phyloP scores from a whole-genome alignment of 2,329 filamentous ascomycete species.

The Lachnellula cervina region DNA sequence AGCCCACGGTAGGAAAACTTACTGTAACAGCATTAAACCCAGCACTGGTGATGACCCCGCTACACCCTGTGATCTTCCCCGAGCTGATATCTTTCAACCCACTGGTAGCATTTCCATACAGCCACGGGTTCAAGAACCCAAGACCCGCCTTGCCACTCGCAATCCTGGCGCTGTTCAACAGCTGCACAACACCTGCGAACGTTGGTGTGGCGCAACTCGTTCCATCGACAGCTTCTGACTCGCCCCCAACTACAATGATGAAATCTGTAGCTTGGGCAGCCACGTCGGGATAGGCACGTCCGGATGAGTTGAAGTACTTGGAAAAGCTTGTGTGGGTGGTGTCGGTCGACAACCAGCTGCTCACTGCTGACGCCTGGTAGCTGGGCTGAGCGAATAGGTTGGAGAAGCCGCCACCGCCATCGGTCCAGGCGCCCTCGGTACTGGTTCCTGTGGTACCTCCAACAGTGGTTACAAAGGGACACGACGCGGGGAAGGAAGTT shows the following conservation, averaged over 20 bases:
- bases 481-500: slow-evolving; percentile 44
- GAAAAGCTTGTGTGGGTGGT: slow-evolving; percentile 40
- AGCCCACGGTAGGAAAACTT: slow-evolving; percentile 1
- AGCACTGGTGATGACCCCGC: slow-evolving; percentile 18
- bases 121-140: slow-evolving; percentile 42
- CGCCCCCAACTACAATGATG: slow-evolving; percentile 33
- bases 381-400: slow-evolving; percentile 38
- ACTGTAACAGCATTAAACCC: slow-evolving; percentile 22
- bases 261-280: slow-evolving; percentile 56
- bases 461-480: slow-evolving; percentile 48
- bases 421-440: slow-evolving; percentile 24
- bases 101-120: slow-evolving; percentile 34
- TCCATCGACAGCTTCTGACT: slow-evolving; percentile 39
- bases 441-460: slow-evolving; percentile 33
- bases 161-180: slow-evolving; percentile 59
- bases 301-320: slow-evolving; percentile 42
- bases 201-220: slow-evolving; percentile 53
- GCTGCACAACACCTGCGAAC: slow-evolving; percentile 51
- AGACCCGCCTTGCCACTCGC: slow-evolving; percentile 42
- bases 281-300: slow-evolving; percentile 49
- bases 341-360: slow-evolving; percentile 42
- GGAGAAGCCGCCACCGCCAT: slow-evolving; percentile 39
- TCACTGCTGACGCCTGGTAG: slow-evolving; percentile 39
- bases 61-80: slow-evolving; percentile 37
- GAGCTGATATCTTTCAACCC: slow-evolving; percentile 39